A percentile compares a stretch with the other conserved stretches of the same genome.
phyloP scores from a whole-genome alignment of 148 eudicot species.

The Camellia granthamiana region DNA sequence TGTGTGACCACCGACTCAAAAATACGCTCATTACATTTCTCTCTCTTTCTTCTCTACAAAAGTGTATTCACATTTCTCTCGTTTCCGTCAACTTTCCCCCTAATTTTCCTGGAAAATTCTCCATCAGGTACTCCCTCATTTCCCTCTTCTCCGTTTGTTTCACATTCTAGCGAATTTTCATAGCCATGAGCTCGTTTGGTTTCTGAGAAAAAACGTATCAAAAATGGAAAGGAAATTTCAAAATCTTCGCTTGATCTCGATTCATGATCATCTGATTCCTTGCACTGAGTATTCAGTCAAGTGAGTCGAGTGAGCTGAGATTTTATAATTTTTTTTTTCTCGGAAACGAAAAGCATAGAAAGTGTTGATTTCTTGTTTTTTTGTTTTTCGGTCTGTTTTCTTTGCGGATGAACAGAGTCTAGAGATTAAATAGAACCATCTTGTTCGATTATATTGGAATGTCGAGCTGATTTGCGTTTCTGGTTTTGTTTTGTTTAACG shows the following conservation, averaged over 20 bases:
- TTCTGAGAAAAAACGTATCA: not conserved
- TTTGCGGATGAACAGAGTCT: not conserved
- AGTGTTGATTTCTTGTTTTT: not conserved
- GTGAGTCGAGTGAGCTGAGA: not conserved
- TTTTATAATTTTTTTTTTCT: not conserved
- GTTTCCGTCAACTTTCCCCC: constrained; percentile 6
- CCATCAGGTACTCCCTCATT: constrained; percentile 10
- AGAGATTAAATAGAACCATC: not conserved
- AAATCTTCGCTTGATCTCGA: not conserved
- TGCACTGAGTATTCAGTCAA: not conserved
- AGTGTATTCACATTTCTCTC: not conserved
- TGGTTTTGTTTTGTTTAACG: not conserved
- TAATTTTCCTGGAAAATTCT: not conserved
- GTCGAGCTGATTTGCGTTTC: constrained; percentile 2
- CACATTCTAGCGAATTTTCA: not conserved
- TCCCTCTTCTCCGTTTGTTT: not conserved
- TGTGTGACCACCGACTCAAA: too few relatives aligned
- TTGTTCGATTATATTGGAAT: not conserved
- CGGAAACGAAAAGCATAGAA: not conserved
- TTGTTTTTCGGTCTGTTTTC: not conserved
- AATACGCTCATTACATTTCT: not conserved
- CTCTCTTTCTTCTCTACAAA: not conserved
- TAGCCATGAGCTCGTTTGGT: not conserved
- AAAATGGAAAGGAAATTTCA: not conserved
- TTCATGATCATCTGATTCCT: too few relatives aligned